A percentile compares a stretch with the other conserved stretches of the same genome.
These are phyloP conservation scores for Pythium monospermum DNA, from an alignment of 352 stramenopile species.

Conservation along the genomic window DNA sequence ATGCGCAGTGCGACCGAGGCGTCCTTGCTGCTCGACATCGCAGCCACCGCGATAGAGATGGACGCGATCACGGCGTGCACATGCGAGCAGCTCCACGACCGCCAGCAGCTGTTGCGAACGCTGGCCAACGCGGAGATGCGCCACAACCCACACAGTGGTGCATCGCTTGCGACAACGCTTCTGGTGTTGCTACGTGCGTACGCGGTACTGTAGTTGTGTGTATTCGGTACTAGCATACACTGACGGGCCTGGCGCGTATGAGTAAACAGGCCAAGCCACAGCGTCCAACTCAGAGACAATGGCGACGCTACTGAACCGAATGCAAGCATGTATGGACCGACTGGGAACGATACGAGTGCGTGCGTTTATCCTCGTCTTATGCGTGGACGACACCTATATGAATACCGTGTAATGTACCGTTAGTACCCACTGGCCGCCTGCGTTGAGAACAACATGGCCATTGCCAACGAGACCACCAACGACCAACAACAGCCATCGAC, in stretches of 20 bases:
- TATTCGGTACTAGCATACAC: not conserved
- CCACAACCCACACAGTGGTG: not conserved
- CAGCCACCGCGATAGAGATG: constrained; percentile 28
- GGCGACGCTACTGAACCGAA: not conserved
- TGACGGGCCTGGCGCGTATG: not conserved
- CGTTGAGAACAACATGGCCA: constrained; percentile 20
- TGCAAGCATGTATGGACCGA: constrained; percentile 18
- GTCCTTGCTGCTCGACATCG: constrained; percentile 27
- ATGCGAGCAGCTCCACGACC: constrained; percentile 34
- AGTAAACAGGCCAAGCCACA: constrained; percentile 2
- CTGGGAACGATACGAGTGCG: constrained; percentile 18
- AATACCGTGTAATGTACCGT: too few relatives aligned
- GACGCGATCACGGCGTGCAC: constrained; percentile 27
- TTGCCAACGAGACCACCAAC: not conserved
- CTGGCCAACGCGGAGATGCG: not conserved
- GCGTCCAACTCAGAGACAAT: constrained; percentile 5
- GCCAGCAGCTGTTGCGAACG: constrained; percentile 9
- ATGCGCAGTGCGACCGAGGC: constrained; percentile 15
- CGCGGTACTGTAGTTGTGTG: not conserved
- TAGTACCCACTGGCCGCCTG: constrained; percentile 26
- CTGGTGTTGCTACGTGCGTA: constrained; percentile 28
- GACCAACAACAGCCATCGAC: not conserved
- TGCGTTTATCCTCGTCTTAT: not conserved
- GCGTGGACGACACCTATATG: too few relatives aligned
- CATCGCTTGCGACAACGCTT: constrained; percentile 22